Evolutionary conservation across 1,284 basidiomycete genomes (phyloP), one percentile per base, ranked within the genome.

Genomic region (Peniophora sp.): DNA sequence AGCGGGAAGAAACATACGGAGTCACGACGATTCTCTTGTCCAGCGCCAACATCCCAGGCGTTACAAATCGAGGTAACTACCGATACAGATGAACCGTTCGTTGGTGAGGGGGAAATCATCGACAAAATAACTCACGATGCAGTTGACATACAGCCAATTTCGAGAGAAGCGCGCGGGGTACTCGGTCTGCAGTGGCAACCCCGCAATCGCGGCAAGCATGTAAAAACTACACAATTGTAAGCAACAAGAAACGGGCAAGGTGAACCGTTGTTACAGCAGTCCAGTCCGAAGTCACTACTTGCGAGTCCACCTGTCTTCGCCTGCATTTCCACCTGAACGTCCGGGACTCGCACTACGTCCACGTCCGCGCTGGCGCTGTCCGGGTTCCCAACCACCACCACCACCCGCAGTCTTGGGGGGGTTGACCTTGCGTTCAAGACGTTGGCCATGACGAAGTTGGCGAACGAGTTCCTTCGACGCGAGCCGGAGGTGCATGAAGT

Each of bases 401-500:
- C 80, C 85, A 11, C 69, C 73, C 43, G 74, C 74, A 14, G 67
- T 70, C 60, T 84, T 82, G 18, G 70, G 60, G 11, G 88, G 88
- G 61, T 91, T 77, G 32, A 87, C 60, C 53, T 85, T 80, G 49
- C 93, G 74, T 58, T 96, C 92, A 20, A 95, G 59, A 45, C 89
- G 74, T 65, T 97, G 94, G 24, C 92, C 90, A 47, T 83, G 82
- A 24, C 85, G 81, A 48, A 97, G 71, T 15, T 86, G 83, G 41
- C 78, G 80, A 2, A 93, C 85, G 8, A 96, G 79, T 3, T 88
- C 81, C 61, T 86, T 84, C 36, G 89, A 88, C 23, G 92, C 90
- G 36, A 93, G 79, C 23, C 92, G 83, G 23, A 98, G 73, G 71
- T 99, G 96, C 94, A 98, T 97, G 65, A 99, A 99, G 70, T 99